Percentiles rank a stretch among this genome's conserved stretches.
Conservation (phyloP, 2,329 filamentous ascomycete species). For the Aspergillus sp. region DNA sequence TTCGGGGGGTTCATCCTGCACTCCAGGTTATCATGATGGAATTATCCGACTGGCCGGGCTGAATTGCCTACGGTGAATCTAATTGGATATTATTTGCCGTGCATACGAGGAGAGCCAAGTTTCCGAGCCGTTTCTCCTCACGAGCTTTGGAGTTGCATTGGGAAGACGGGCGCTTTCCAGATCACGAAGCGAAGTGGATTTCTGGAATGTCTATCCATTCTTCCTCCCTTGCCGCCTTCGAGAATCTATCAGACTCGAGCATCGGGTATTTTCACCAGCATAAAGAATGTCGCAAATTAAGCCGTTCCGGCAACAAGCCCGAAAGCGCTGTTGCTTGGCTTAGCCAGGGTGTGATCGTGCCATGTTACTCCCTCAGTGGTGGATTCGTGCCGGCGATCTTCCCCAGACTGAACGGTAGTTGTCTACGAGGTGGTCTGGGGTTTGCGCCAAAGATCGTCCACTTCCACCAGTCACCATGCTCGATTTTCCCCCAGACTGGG, state of each 20-base stretch:
- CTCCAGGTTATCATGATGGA: background rate
- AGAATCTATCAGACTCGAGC: background rate
- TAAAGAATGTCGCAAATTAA: background rate
- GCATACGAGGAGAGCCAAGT: background rate
- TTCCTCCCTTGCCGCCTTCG: background rate
- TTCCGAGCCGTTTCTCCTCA: background rate
- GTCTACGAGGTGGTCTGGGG: slow-evolving; percentile 5
- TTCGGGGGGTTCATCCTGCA: too few relatives aligned
- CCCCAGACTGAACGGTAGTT: slow-evolving; percentile 11
- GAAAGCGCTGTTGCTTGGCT: background rate
- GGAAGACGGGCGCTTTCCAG: background rate
- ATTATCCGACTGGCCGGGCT: background rate
- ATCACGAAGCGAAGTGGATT: background rate
- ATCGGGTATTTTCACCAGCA: background rate
- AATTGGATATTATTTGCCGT: background rate
- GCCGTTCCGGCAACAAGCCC: background rate
- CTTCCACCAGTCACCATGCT: slow-evolving; percentile 3
- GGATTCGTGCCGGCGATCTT: slow-evolving; percentile 18
- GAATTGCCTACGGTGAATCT: background rate
- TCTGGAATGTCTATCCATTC: background rate
- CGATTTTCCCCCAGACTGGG: background rate
- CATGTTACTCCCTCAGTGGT: slow-evolving; percentile 10
- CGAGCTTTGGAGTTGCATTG: background rate
- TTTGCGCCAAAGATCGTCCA: background rate
- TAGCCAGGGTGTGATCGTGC: slow-evolving; percentile 2